Evolutionary conservation across 768 basidiomycete species (phyloP).

Genomic region (Mycena floridula): DNA sequence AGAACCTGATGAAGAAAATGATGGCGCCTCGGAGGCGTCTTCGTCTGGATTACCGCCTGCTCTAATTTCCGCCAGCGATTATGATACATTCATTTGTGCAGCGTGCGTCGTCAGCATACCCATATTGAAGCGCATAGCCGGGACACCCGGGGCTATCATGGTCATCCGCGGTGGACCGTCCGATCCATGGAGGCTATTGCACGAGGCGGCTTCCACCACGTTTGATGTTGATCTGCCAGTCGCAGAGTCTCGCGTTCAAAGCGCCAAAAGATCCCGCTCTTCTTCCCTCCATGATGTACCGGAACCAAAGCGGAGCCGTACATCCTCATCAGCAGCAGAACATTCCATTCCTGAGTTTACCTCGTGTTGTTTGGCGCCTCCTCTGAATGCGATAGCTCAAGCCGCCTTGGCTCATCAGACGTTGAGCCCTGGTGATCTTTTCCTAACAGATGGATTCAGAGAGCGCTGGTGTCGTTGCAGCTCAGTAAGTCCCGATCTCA

Average conservation of each 20-base stretch:
- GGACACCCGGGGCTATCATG: constrained; percentile 62
- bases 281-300: constrained; percentile 21
- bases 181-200: constrained; percentile 49
- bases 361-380: constrained; percentile 50
- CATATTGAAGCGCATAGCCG: constrained; percentile 56
- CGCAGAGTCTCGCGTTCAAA: constrained; percentile 12
- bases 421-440: constrained; percentile 65
- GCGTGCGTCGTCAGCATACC: constrained; percentile 54
- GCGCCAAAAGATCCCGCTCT: constrained; percentile 40
- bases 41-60: constrained; percentile 63
- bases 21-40: constrained; percentile 46
- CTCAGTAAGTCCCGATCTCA: constrained; percentile 31
- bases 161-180: constrained; percentile 45
- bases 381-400: constrained; percentile 38
- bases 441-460: constrained; percentile 68
- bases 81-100: constrained; percentile 72
- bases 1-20: constrained; percentile 5
- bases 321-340: constrained; percentile 30
- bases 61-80: constrained; percentile 59
- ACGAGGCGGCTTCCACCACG: constrained; percentile 15
- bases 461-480: constrained; percentile 76
- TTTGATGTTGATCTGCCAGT: constrained; percentile 22
- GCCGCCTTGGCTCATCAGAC: constrained; percentile 18
- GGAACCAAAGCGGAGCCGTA: constrained; percentile 36
- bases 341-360: constrained; percentile 16